Evolutionary conservation across 2,329 filamentous ascomycete species (phyloP), one percentile per base, ranked within the genome.

Genomic region (Talaromyces funiculosus): DNA sequence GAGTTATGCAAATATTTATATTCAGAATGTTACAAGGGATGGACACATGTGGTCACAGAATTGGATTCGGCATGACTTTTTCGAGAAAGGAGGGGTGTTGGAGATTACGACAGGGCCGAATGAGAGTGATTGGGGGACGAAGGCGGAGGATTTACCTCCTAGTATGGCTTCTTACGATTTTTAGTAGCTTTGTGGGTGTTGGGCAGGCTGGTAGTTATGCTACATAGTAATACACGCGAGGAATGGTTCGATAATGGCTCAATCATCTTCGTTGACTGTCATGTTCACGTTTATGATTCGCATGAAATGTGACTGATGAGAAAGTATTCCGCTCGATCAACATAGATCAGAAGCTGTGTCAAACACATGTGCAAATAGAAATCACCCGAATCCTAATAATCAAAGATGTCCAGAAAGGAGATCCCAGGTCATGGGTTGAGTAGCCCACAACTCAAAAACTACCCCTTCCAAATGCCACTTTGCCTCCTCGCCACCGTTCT

Each of bases 101-200:
- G 84, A 88, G 56, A 73, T 89, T 53, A 82, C 78, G 1, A 73
- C 88, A 2, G 86, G 86, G 0, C 69, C 67, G 12, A 78, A 77
- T 40, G 86, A 88, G 73, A 87, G 85, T 67, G 87, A 84, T 67
- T 89, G 86, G 86, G 86, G 86, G 0, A 86, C 81, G 0, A 67
- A 69, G 7, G 70, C 79, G 3, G 72, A 77, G 58, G 85, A 88
- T 68, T 67, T 86, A 45, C 86, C 86, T 38, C 86, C 86, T 0
- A 87, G 82, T 66, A 63, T 68, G 24, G 67, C 67, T n/a, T 66
- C 65, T 9, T 61, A 62, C 53, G 61, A 57, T 3, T 59, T 59
- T 16, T 55, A 55, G 38, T 26, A 18, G 18, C 9, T 42, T n/a
- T n/a, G n/a, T 31, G 8, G 4, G 3, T 47, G 16, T 7, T 4